These are phyloP conservation scores for Plasmodium ovale DNA, from an alignment of 169 alveolate species.

Conservation along the genomic window DNA sequence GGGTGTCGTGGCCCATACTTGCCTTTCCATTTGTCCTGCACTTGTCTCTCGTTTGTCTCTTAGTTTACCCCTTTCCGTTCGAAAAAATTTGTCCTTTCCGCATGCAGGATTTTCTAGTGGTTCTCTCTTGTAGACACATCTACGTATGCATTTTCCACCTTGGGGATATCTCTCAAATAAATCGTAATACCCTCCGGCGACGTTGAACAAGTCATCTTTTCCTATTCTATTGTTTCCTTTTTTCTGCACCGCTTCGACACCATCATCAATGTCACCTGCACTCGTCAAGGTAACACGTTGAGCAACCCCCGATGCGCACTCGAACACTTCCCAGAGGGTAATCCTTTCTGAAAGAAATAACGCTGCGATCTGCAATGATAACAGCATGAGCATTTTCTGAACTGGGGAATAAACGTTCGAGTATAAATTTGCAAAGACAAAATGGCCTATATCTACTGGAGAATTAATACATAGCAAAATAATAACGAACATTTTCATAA, in stretches of 20 bases:
- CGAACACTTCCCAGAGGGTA: constrained; percentile 12
- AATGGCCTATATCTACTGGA: constrained; percentile 30
- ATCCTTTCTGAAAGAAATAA: constrained; percentile 6
- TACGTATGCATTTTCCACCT: too few species aligned
- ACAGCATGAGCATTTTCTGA: constrained; percentile 45
- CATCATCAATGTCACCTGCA: too few species aligned
- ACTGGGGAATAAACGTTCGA: constrained; percentile 9
- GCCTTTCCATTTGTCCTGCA: background rate
- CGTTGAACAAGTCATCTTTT: background rate
- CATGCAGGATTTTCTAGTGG: too few species aligned
- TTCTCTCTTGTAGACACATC: too few species aligned
- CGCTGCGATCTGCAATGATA: constrained; percentile 24
- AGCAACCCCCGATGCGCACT: background rate
- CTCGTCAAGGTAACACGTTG: too few species aligned
- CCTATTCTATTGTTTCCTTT: too few species aligned
- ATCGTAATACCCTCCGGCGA: background rate
- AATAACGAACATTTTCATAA: constrained; percentile 17
- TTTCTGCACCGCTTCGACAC: too few species aligned
- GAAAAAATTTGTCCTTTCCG: too few species aligned
- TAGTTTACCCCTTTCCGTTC: too few species aligned
- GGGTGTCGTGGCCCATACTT: background rate
- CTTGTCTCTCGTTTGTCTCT: background rate
- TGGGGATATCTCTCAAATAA: too few species aligned
- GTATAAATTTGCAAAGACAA: constrained; percentile 43
- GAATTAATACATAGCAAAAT: constrained; percentile 28